A percentile compares a stretch with the other conserved stretches of the same genome.
Conservation (phyloP, 2,329 filamentous ascomycete genomes). For the Aspergillus sp. region DNA sequence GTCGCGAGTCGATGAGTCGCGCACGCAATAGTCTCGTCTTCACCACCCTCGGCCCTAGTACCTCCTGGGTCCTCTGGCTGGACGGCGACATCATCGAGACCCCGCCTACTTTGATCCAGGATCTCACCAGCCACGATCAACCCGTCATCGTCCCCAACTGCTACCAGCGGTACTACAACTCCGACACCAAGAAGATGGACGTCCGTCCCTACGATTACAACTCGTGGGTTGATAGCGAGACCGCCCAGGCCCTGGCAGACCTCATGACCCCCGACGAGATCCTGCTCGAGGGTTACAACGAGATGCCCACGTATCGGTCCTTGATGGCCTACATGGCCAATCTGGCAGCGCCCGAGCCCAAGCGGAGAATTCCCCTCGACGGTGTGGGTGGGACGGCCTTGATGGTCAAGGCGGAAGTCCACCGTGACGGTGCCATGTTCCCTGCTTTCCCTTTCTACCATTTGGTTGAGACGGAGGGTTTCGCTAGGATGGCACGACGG, state of each 20-base stretch:
- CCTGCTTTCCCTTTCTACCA: conserved; percentile 95
- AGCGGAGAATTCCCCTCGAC: conserved; percentile 71
- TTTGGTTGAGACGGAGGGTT: conserved; percentile 95
- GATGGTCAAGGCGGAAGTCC: conserved; percentile 92
- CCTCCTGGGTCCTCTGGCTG: conserved; percentile 95
- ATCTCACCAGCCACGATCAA: conserved; percentile 81
- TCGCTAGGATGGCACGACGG: conserved; percentile 91
- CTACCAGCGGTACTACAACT: conserved; percentile 81
- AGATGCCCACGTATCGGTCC: conserved; percentile 86
- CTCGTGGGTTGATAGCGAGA: conserved; percentile 88
- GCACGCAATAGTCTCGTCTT: conserved; percentile 93
- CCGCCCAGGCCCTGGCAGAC: conserved; percentile 67
- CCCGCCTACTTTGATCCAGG: conserved; percentile 79
- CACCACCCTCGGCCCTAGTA: conserved; percentile 84
- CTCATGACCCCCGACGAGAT: conserved; percentile 90
- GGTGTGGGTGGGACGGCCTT: conserved; percentile 91
- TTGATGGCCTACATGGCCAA: conserved; percentile 82
- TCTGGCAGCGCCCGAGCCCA: conserved; percentile 47
- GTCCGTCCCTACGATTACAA: conserved; percentile 94
- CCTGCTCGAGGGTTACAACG: conserved; percentile 84
- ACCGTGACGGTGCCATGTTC: conserved; percentile 98
- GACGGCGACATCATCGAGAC: conserved; percentile 90
- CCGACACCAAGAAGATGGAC: conserved; percentile 63
- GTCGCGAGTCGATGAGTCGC: conserved; percentile 85
- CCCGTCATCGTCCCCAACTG: conserved; percentile 94